Conservation (phyloP, 2,329 filamentous ascomycete genomes). For the Ophiocordyceps sinensis region DNA sequence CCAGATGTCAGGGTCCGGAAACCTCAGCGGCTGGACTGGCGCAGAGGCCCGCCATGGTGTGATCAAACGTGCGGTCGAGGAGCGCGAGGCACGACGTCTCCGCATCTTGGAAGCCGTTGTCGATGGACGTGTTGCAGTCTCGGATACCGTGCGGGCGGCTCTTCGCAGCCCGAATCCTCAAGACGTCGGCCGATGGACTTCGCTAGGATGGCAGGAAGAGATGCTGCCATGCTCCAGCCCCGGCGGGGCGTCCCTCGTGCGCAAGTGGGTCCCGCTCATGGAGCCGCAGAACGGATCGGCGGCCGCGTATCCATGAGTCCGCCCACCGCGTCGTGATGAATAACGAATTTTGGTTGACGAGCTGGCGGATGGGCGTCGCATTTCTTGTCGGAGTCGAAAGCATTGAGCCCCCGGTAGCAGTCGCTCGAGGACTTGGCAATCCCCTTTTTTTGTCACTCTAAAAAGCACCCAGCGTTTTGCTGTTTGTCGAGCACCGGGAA, state of each 20-base stretch:
- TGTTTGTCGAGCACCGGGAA: too few species aligned
- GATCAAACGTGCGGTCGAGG: conserved; percentile 34
- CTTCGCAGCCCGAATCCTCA: conserved; percentile 24
- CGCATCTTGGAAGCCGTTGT: conserved; percentile 28
- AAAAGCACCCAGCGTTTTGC: too few species aligned
- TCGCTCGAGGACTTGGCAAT: not conserved
- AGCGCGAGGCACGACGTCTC: conserved; percentile 42
- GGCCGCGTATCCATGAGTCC: conserved; percentile 17
- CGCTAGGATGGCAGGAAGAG: conserved; percentile 35
- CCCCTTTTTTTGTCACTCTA: not conserved
- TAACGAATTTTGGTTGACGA: conserved; percentile 6
- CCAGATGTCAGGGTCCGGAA: conserved; percentile 40
- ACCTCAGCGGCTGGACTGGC: conserved; percentile 33
- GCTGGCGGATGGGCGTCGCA: conserved; percentile 6
- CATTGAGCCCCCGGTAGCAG: conserved; percentile 1
- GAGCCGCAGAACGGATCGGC: conserved; percentile 8
- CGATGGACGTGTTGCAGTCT: conserved; percentile 18
- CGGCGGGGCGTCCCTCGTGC: conserved; percentile 27
- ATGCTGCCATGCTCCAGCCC: conserved; percentile 19
- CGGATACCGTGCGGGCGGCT: conserved; percentile 19
- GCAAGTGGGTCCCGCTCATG: conserved; percentile 28
- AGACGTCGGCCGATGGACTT: conserved; percentile 28
- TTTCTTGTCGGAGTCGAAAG: conserved; percentile 9
- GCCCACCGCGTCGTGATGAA: conserved; percentile 4
- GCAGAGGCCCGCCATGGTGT: conserved; percentile 31